A percentile compares a stretch with the other conserved stretches of the same genome.
Evolutionary conservation across 805 yeast genomes (phyloP).

Genomic region (Candida ipomoeae): DNA sequence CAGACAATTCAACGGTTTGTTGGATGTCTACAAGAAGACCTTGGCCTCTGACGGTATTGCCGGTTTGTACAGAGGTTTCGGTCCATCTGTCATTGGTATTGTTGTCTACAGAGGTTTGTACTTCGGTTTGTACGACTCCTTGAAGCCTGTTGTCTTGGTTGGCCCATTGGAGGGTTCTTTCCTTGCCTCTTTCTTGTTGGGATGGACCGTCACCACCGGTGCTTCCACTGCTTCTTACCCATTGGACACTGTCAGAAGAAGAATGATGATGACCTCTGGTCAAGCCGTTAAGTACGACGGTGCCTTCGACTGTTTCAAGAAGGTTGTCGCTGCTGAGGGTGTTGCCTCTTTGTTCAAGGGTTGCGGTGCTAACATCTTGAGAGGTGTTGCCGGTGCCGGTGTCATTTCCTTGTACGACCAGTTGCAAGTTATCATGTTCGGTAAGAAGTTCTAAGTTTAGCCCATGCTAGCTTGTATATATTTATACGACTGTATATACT

Average conservation of each 20-base stretch:
- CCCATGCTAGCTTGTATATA: constrained; percentile 17
- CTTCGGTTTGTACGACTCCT: constrained; percentile 96
- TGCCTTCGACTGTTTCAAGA: constrained; percentile 87
- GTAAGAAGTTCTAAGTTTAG: constrained; percentile 71
- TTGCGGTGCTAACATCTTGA: constrained; percentile 98
- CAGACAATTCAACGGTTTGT: constrained; percentile 95
- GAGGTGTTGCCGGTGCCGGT: constrained; percentile 99
- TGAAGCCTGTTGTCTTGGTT: constrained; percentile 90
- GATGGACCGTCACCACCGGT: constrained; percentile 98
- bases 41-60: constrained; percentile 94
- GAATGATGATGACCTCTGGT: constrained; percentile 99
- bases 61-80: constrained; percentile 99
- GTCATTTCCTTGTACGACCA: constrained; percentile 97
- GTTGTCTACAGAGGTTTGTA: constrained; percentile 98
- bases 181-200: constrained; percentile 92
- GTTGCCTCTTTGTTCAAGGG: constrained; percentile 91
- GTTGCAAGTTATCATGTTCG: constrained; percentile 89
- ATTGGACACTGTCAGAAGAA: constrained; percentile 98
- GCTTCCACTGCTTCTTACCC: constrained; percentile 99
- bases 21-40: constrained; percentile 96
- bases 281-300: constrained; percentile 95
- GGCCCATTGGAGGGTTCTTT: constrained; percentile 94
- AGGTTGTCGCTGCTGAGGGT: constrained; percentile 97
- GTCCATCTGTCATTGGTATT: constrained; percentile 96
- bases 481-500: constrained; percentile 14